These are phyloP conservation scores for Citrus mangshanensis DNA, from an alignment of 345 rosid genomes.

Conservation along the genomic window DNA sequence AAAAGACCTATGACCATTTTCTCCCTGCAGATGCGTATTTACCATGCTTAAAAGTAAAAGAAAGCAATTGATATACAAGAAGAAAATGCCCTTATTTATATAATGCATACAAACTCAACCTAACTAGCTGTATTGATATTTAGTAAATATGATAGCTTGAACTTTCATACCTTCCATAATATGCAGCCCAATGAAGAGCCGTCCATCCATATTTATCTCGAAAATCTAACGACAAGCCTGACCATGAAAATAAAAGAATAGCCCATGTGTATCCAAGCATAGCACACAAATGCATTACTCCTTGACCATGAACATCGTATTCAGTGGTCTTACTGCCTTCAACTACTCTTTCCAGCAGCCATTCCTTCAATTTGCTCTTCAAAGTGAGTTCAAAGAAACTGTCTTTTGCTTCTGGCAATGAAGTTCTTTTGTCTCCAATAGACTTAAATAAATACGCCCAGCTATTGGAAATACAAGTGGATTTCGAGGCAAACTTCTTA, in stretches of 20 bases:
- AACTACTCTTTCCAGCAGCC: conserved; percentile 81
- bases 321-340: conserved; percentile 55
- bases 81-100: neutral
- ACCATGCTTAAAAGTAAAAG: conserved; percentile 6
- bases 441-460: conserved; percentile 75
- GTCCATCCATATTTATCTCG: conserved; percentile 98
- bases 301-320: conserved; percentile 74
- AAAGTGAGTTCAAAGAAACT: conserved; percentile 60
- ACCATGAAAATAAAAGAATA: conserved; percentile 57
- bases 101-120: neutral
- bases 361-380: conserved; percentile 73
- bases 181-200: conserved; percentile 99
- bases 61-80: neutral
- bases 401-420: conserved; percentile 64
- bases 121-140: neutral
- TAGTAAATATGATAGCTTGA: neutral
- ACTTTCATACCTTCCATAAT: conserved; percentile 59
- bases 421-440: conserved; percentile 42
- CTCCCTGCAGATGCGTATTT: conserved; percentile 53
- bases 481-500: conserved; percentile 49
- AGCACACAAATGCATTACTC: conserved; percentile 88
- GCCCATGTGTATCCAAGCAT: conserved; percentile 93
- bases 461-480: conserved; percentile 46
- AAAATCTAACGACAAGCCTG: conserved; percentile 73
- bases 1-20: conserved; percentile 90